Evolutionary conservation across 2,329 filamentous ascomycete genomes (phyloP), one percentile per base, ranked within the genome.

Genomic region (Celoporthe dispersa): DNA sequence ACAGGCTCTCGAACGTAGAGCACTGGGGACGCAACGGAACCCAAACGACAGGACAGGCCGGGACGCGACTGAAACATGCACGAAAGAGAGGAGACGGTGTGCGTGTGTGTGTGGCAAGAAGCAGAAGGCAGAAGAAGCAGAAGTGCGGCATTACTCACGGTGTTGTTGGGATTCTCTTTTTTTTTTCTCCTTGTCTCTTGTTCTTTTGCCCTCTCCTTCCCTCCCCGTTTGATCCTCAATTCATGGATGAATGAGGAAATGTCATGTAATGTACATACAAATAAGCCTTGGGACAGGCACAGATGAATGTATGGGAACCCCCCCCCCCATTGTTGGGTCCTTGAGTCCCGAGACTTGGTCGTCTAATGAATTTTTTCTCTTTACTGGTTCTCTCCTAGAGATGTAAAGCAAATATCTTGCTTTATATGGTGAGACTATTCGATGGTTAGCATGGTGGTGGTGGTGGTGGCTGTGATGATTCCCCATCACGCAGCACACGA

Each of bases 21-120:
- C 8, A n/a, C 12, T 59, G 44, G 55, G 3, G 67, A 51, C 60
- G 63, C 19, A 31, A 64, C 57, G 57, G 48, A 64, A 55, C 44
- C 62, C 66, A 64, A 16, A 12, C 19, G 6, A n/a, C 44, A n/a
- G 53, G 9, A 37, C 19, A 48, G 44, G 14, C 9, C 16, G 48
- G 2, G n/a, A 44, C 12, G 28, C 12, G 25, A 8, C 25, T 16
- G 44, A 39, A 39, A 9, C 19, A 48, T n/a, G 44, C 22, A n/a
- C 16, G 19, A 48, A 22, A 22, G n/a, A 19, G 22, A 2, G 44
- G 37, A 6, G 11, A 39, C n/a, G n/a, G n/a, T n/a, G n/a, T n/a
- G n/a, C n/a, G n/a, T n/a, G n/a, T n/a, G n/a, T n/a, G n/a, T n/a
- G n/a, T n/a, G n/a, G 19, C 25, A 25, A 53, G 51, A 55, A 55